Base-by-base conservation (phyloP, 2,329 filamentous ascomycete species). In the Myriosclerotinia curreyana region DNA sequence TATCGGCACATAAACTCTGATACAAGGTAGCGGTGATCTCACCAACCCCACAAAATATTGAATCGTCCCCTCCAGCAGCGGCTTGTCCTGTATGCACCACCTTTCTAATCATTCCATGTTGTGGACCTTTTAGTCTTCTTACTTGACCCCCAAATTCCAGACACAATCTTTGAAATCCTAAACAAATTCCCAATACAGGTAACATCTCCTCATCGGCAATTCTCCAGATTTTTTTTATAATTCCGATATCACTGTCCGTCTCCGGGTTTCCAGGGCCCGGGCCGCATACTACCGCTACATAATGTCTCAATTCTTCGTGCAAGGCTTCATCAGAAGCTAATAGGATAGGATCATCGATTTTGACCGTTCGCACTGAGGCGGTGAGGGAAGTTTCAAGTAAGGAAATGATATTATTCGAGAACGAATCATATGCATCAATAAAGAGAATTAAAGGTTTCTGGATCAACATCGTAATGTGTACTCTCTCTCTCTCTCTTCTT, bases 391-490 rank as follows among this genome's bases (percentile, higher is more conserved):
- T 86, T 70, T 89, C 84, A 54, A 98, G 82, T 42, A 96, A 84
- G 7, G 90, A 87, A 61, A 96, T 86, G 72, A 98, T 95, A 78
- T 97, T 98, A 78, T 96, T 93, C 63, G 92, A 91, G 77, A 97
- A 99, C 50, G 93, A 97, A 79, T 99, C 95, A 77, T 96, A 96
- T 67, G 94, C 93, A 76, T 98, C 95, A 70, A 99, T 82, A 77
- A 96, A 96, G 68, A 98, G 85, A 67, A 98, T 89, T 22, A 70
- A 64, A 50, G 74, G 71, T 65, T 74, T 73, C 9, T 66, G 61
- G 17, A 66, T 64, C 56, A 62, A 60, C 73, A 74, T 74, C 65
- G 65, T 71, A 62, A 72, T 53, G 11, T 14, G 5, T 38, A 15
- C 12, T 36, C 15, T 20, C 12, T 7, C 12, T 28, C 15, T 34